These are phyloP conservation scores for Lipomyces yamanashiensis DNA, from an alignment of 805 yeast species.

Conservation along the genomic window DNA sequence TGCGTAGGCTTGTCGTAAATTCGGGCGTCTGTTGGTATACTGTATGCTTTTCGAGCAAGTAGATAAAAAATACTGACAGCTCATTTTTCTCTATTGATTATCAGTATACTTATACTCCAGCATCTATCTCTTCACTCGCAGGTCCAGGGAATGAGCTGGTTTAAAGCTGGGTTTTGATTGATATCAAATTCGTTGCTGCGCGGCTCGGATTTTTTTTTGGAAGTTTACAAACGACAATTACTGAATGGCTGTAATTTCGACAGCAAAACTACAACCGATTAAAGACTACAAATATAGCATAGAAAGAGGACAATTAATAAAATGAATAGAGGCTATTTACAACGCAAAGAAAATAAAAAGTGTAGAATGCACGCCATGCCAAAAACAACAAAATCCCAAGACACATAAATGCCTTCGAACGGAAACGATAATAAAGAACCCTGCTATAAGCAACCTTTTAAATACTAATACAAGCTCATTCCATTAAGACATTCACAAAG, in stretches of 20 bases:
- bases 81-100: not conserved
- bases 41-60: not conserved
- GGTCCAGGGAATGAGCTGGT: not conserved
- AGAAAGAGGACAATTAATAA: not conserved
- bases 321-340: not conserved
- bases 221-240: not conserved
- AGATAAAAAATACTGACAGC: not conserved
- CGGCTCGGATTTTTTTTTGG: slow-evolving; percentile 1
- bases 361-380: not conserved
- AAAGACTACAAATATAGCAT: not conserved
- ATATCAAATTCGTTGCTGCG: not conserved
- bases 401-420: not conserved
- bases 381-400: not conserved
- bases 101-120: too few relatives aligned
- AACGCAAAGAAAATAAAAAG: not conserved
- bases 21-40: not conserved
- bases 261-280: too few relatives aligned
- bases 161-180: not conserved
- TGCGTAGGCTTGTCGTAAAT: not conserved
- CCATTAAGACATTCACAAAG: not conserved
- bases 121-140: not conserved
- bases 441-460: not conserved
- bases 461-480: slow-evolving; percentile 1
- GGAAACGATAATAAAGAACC: not conserved
- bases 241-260: not conserved